Conservation (phyloP, 2,329 filamentous ascomycete genomes). For the Ceratocystis eucalypticola region DNA sequence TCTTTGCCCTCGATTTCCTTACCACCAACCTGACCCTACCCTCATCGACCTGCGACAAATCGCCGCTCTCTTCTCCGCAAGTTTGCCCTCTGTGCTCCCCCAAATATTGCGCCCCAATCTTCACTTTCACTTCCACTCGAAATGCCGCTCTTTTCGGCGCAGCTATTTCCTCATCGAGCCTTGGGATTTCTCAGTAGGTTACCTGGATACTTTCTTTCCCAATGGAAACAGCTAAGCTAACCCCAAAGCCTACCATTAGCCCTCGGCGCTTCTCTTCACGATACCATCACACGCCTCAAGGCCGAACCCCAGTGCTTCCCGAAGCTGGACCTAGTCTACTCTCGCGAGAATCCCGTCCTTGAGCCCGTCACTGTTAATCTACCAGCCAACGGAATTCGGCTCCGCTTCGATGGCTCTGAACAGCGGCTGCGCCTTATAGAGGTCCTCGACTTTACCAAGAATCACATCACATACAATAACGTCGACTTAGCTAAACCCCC, state of each 20-base stretch:
- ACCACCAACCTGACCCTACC: too few relatives aligned
- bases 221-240: not conserved
- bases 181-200: slow-evolving; percentile 44
- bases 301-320: slow-evolving; percentile 73
- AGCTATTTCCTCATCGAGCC: slow-evolving; percentile 52
- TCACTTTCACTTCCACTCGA: slow-evolving; percentile 6
- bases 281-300: slow-evolving; percentile 76
- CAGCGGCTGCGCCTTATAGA: slow-evolving; percentile 86
- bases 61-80: not conserved
- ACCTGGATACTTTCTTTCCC: not conserved
- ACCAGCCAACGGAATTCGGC: slow-evolving; percentile 71
- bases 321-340: slow-evolving; percentile 70
- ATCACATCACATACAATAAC: slow-evolving; percentile 64
- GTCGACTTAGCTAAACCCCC: slow-evolving; percentile 61
- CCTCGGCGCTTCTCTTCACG: slow-evolving; percentile 82
- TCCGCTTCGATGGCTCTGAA: slow-evolving; percentile 88
- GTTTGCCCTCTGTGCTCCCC: not conserved
- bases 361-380: slow-evolving; percentile 64
- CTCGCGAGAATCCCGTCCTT: slow-evolving; percentile 56
- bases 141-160: slow-evolving; percentile 43
- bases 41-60: not conserved
- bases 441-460: slow-evolving; percentile 78
- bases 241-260: slow-evolving; percentile 35
- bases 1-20: too few relatives aligned
- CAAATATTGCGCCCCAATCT: not conserved